Percentiles rank a stretch among this genome's conserved stretches.
Conservation (phyloP, 352 stramenopile species). For the Globisporangium cylindrosporum region DNA sequence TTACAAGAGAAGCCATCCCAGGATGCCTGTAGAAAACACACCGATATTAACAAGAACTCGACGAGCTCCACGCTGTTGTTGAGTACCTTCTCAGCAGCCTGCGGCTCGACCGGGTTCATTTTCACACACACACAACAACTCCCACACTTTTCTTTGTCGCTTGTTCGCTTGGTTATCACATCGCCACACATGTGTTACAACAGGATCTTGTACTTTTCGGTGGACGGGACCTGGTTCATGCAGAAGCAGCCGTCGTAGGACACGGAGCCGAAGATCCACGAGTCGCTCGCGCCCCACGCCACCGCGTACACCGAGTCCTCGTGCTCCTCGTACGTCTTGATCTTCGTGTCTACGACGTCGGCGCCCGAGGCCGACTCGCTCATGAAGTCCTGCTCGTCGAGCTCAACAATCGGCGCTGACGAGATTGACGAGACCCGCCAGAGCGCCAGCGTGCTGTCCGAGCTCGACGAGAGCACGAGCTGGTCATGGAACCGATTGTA, state of each 20-base stretch:
- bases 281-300: conserved; percentile 92
- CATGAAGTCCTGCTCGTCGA: conserved; percentile 83
- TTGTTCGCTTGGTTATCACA: background rate
- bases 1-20: background rate
- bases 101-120: conserved; percentile 5
- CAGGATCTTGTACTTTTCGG: conserved; percentile 99
- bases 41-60: background rate
- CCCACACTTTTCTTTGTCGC: background rate
- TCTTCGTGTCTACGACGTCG: conserved; percentile 66
- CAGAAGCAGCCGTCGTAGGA: conserved; percentile 95
- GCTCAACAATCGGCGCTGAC: conserved; percentile 93
- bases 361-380: conserved; percentile 50
- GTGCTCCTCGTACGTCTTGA: conserved; percentile 92
- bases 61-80: conserved; percentile 10
- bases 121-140: background rate
- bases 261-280: conserved; percentile 95
- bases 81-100: conserved; percentile 1
- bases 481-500: conserved; percentile 99
- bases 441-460: conserved; percentile 92
- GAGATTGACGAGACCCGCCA: conserved; percentile 97
- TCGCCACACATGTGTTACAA: conserved; percentile 47
- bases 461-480: conserved; percentile 92
- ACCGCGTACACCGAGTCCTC: conserved; percentile 93
- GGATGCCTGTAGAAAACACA: background rate
- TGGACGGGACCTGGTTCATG: conserved; percentile 96